Conservation (phyloP, 495 filamentous ascomycete species). For the Xylaria nigripes region DNA sequence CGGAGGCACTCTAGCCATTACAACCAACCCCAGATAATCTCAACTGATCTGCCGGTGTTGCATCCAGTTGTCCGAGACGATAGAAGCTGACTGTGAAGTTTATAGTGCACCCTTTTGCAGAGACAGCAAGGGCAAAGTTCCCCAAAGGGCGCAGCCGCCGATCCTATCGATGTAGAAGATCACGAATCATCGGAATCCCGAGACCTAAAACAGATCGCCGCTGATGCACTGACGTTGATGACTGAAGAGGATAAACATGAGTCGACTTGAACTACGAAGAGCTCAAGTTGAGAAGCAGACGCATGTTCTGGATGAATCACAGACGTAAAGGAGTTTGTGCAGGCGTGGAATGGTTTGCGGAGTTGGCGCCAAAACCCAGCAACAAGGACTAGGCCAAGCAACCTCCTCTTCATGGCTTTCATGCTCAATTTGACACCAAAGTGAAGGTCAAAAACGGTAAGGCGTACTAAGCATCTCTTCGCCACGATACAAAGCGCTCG, state of each 20-base stretch:
- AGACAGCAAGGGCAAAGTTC: not conserved
- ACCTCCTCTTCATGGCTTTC: not conserved
- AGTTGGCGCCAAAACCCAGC: not conserved
- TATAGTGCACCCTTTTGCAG: constrained; percentile 6
- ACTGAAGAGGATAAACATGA: not conserved
- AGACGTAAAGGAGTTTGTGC: not conserved
- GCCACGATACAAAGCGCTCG: too few species aligned
- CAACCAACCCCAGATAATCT: not conserved
- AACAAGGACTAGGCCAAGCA: not conserved
- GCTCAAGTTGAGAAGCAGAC: not conserved
- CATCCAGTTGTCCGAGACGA: not conserved
- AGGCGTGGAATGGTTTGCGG: not conserved
- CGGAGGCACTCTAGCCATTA: too few species aligned
- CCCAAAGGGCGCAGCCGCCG: not conserved
- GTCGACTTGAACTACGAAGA: not conserved
- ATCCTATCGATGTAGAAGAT: not conserved
- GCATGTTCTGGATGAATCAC: not conserved
- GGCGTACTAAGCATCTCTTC: too few species aligned
- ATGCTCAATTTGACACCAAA: not conserved
- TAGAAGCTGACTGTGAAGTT: not conserved
- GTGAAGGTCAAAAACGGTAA: not conserved
- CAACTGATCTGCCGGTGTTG: too few species aligned
- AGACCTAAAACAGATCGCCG: not conserved
- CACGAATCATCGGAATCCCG: not conserved
- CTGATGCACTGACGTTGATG: not conserved